These are phyloP conservation scores for Linnemannia schmuckeri DNA, from an alignment of 192 early-diverging fungal genomes.

Conservation along the genomic window DNA sequence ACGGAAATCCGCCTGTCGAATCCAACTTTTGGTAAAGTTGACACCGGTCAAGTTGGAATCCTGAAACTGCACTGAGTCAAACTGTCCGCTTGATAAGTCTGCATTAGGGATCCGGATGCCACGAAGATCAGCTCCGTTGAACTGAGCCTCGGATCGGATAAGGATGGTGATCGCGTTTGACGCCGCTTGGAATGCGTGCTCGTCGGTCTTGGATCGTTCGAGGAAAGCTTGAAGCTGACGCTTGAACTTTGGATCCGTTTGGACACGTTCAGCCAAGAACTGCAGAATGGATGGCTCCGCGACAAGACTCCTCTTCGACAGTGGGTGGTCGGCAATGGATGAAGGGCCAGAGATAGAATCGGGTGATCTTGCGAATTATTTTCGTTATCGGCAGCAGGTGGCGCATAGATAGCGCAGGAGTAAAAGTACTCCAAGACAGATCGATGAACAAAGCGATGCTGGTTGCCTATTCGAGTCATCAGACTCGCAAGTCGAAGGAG, in stretches of 20 bases:
- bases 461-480: neutral
- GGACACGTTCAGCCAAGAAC: conserved; percentile 6
- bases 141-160: conserved; percentile 1
- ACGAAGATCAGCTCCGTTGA: conserved; percentile 8
- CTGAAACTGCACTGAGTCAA: conserved; percentile 6
- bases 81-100: conserved; percentile 2
- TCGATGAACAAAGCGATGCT: conserved; percentile 12
- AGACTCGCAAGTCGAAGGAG: conserved; percentile 12
- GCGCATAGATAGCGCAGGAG: conserved; percentile 1
- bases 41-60: neutral
- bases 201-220: conserved; percentile 11
- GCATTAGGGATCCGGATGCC: conserved; percentile 16
- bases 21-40: conserved; percentile 1
- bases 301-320: conserved; percentile 7
- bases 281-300: neutral
- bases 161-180: conserved; percentile 21
- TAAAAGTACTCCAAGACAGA: conserved; percentile 15
- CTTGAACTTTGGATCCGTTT: conserved; percentile 6
- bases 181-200: neutral
- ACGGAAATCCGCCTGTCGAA: neutral
- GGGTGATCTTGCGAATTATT: neutral
- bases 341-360: neutral
- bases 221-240: neutral
- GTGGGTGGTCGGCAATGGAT: neutral
- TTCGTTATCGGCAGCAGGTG: neutral